Evolutionary conservation across 108 stramenopile genomes (phyloP).

Genomic region (Aurantiochytrium sp.): DNA sequence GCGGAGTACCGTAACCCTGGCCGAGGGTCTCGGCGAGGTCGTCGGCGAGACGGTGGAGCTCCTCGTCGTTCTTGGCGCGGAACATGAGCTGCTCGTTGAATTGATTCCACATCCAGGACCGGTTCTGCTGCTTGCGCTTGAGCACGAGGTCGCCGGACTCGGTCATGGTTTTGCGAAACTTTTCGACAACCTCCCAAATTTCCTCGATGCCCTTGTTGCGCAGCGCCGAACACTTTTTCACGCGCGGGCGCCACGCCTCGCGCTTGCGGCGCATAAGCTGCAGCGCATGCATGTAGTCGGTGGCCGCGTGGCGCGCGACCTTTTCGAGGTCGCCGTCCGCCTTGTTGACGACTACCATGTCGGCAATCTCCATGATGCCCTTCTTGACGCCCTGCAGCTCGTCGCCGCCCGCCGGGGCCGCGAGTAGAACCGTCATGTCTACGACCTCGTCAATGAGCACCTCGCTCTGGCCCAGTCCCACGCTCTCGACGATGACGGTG

Average conservation of each 20-base stretch:
- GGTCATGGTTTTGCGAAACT: not conserved
- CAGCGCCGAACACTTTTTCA: constrained; percentile 45
- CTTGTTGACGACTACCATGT: constrained; percentile 88
- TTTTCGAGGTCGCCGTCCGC: constrained; percentile 69
- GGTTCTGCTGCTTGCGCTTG: constrained; percentile 1
- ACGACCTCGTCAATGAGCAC: constrained; percentile 76
- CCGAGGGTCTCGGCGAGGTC: not conserved
- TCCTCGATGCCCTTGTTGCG: constrained; percentile 7
- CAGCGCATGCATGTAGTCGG: constrained; percentile 26
- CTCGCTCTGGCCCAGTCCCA: constrained; percentile 93
- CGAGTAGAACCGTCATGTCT: constrained; percentile 80
- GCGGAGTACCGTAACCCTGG: not conserved
- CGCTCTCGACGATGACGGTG: constrained; percentile 87
- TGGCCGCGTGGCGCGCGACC: constrained; percentile 21
- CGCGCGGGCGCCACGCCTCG: constrained; percentile 42
- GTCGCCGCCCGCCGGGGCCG: constrained; percentile 94
- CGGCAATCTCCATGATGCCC: constrained; percentile 93
- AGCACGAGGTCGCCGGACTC: not conserved
- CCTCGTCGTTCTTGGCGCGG: not conserved
- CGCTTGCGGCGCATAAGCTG: constrained; percentile 31
- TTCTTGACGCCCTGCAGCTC: constrained; percentile 89
- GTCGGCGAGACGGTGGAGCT: not conserved
- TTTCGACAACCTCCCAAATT: constrained; percentile 43
- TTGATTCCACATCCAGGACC: constrained; percentile 27
- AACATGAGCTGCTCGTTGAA: constrained; percentile 29